Evolutionary conservation across 2,329 filamentous ascomycete species (phyloP).

Genomic region (Pseudogymnoascus sp.): DNA sequence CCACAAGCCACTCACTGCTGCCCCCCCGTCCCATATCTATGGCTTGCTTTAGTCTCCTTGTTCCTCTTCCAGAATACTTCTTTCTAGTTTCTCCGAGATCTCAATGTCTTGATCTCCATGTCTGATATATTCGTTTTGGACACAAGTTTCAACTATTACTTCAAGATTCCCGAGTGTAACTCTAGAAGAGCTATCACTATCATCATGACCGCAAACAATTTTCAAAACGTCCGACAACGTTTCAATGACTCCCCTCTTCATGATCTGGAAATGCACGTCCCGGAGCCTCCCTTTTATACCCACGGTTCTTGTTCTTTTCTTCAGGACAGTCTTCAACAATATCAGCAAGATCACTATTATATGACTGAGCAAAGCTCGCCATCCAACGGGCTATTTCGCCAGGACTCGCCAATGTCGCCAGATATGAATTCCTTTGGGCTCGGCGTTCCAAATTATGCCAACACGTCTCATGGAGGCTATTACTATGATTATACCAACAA

Average conservation of each 20-base stretch:
- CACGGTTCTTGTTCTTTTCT: conserved; percentile 1
- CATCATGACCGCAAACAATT: conserved; percentile 6
- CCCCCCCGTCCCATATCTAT: not conserved
- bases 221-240: conserved; percentile 1
- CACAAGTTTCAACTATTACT: conserved; percentile 5
- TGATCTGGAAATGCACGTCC: not conserved
- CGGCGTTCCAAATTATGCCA: not conserved
- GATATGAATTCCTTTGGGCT: not conserved
- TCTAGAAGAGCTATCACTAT: not conserved
- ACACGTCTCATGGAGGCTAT: not conserved
- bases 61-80: conserved; percentile 6
- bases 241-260: conserved; percentile 7
- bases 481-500: not conserved
- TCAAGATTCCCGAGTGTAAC: conserved; percentile 6
- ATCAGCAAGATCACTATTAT: not conserved
- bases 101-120: conserved; percentile 7
- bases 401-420: not conserved
- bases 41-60: conserved; percentile 2
- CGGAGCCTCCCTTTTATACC: conserved; percentile 5
- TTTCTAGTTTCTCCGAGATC: conserved; percentile 6
- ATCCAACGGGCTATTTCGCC: not conserved
- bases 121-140: conserved; percentile 4
- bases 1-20: conserved; percentile 46
- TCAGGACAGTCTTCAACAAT: not conserved
- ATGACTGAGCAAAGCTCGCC: not conserved